phyloP scores from a whole-genome alignment of 2,329 filamentous ascomycete genomes.

The Aspergillus hiratsukae region DNA sequence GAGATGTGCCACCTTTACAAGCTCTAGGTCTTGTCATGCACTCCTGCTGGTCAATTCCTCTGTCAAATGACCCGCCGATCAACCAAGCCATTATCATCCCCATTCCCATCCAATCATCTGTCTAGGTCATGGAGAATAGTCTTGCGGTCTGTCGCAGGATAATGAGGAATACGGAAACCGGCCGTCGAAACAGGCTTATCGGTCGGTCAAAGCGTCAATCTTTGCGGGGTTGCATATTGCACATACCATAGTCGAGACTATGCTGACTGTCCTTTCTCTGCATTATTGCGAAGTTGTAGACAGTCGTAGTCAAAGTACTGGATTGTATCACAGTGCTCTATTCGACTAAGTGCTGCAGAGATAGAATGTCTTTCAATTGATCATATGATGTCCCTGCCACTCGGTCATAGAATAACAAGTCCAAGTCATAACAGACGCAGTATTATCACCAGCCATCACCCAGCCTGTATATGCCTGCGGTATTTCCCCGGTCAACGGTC shows the following conservation, averaged over 20 bases:
- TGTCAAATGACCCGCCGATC: neutral
- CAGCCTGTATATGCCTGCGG: neutral
- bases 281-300: too few relatives aligned
- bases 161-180: neutral
- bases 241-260: too few relatives aligned
- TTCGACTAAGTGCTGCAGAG: neutral
- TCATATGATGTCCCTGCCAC: neutral
- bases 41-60: neutral
- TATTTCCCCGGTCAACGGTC: neutral
- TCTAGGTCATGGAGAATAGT: neutral
- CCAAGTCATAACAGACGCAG: neutral
- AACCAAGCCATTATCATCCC: neutral
- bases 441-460: neutral
- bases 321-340: neutral
- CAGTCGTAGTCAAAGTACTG: too few relatives aligned
- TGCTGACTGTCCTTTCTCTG: too few relatives aligned
- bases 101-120: neutral
- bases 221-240: neutral
- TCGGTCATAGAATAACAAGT: neutral
- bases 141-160: neutral
- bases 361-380: neutral
- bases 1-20: too few relatives aligned
- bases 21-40: too few relatives aligned
- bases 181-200: neutral
- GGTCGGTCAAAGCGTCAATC: neutral